Evolutionary conservation across 2,329 filamentous ascomycete genomes (phyloP).

Genomic region (Trichoderma afroharzianum): DNA sequence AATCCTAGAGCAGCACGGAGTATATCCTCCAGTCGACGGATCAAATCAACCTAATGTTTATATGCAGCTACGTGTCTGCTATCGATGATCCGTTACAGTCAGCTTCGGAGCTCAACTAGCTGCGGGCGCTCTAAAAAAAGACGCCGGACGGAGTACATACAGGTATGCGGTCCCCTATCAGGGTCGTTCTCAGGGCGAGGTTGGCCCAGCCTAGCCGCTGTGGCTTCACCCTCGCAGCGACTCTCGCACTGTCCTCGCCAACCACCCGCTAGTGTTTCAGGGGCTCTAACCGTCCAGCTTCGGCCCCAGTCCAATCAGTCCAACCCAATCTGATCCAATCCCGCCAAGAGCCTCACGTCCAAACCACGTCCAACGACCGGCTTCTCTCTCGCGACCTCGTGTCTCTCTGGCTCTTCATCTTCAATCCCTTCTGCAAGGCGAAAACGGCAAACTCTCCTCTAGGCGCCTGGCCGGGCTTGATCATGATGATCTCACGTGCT

Average conservation of each 20-base stretch:
- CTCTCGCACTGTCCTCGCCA: conserved; percentile 15
- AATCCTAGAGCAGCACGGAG: neutral
- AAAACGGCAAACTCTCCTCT: conserved; percentile 11
- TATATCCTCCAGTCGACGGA: neutral
- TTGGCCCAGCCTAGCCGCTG: conserved; percentile 3
- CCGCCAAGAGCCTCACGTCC: conserved; percentile 12
- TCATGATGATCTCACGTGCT: conserved; percentile 32
- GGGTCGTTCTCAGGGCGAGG: neutral
- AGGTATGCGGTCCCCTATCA: conserved; percentile 9
- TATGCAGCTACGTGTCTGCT: neutral
- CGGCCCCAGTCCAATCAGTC: neutral
- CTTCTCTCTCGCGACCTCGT: neutral
- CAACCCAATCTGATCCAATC: conserved; percentile 11
- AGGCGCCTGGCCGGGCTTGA: conserved; percentile 12
- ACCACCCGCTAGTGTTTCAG: conserved; percentile 21
- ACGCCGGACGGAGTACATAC: neutral
- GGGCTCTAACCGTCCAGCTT: conserved; percentile 9
- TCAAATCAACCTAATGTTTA: neutral
- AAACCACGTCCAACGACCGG: conserved; percentile 1
- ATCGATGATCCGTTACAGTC: neutral
- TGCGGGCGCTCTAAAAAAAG: neutral
- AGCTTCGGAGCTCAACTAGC: neutral
- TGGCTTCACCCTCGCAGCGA: conserved; percentile 5
- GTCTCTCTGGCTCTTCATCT: neutral
- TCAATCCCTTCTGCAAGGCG: neutral